Evolutionary conservation across 148 eudicot species (phyloP).

Genomic region (Silene latifolia): DNA sequence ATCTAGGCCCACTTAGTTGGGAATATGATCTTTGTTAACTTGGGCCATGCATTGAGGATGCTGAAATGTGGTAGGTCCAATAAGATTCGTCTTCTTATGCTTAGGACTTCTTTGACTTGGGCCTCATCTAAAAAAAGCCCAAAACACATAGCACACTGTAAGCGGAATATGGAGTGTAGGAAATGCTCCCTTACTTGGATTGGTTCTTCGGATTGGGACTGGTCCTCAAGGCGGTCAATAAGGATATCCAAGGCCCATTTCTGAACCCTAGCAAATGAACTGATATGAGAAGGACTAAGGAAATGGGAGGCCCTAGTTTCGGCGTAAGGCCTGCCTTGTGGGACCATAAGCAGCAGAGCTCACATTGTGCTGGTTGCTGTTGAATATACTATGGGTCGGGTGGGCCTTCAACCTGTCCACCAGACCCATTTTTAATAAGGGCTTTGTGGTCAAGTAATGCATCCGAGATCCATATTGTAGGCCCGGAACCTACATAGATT

Average conservation of each 20-base stretch:
- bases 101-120: constrained; percentile 13
- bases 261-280: neutral
- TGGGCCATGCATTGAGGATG: constrained; percentile 21
- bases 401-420: constrained; percentile 12
- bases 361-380: constrained; percentile 20
- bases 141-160: constrained; percentile 23
- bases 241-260: constrained; percentile 18
- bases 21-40: constrained; percentile 9
- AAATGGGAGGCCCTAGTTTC: constrained; percentile 13
- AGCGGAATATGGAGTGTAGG: neutral
- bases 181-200: constrained; percentile 14
- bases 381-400: constrained; percentile 17
- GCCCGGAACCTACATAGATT: constrained; percentile 10
- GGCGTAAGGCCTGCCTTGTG: constrained; percentile 14
- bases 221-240: neutral
- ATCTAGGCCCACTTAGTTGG: constrained; percentile 9
- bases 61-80: constrained; percentile 14
- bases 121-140: constrained; percentile 15
- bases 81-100: constrained; percentile 2
- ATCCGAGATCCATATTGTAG: constrained; percentile 16
- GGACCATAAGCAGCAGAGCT: constrained; percentile 16
- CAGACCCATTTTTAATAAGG: constrained; percentile 18
- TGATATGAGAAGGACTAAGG: constrained; percentile 10
- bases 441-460: constrained; percentile 9
- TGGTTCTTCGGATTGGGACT: neutral